phyloP scores from a whole-genome alignment of 2,329 filamentous ascomycete species.

The Neoascochyta sp. region DNA sequence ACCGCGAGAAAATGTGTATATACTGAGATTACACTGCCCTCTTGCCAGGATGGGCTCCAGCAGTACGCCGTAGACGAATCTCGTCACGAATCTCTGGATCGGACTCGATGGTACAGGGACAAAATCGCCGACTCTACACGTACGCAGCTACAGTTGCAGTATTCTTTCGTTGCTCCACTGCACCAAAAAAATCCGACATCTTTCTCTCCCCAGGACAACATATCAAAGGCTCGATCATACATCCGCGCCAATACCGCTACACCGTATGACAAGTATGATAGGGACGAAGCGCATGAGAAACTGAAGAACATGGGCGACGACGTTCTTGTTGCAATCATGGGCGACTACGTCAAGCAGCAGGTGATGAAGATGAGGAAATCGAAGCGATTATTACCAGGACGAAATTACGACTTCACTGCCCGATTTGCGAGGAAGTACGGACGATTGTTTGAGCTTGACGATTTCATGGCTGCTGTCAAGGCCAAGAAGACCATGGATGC shows the following conservation, averaged over 20 bases:
- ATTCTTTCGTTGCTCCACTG: constrained; percentile 23
- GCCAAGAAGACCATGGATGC: constrained; percentile 61
- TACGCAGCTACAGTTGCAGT: constrained; percentile 22
- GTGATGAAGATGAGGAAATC: constrained; percentile 61
- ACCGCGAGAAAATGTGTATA: constrained; percentile 48
- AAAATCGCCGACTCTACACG: constrained; percentile 21
- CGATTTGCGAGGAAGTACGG: constrained; percentile 55
- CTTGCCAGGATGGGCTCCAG: constrained; percentile 15
- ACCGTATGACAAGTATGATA: constrained; percentile 40
- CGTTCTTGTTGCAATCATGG: constrained; percentile 48
- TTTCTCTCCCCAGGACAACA: constrained; percentile 7
- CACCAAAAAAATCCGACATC: constrained; percentile 7
- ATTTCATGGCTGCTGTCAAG: constrained; percentile 51
- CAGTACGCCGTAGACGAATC: constrained; percentile 27
- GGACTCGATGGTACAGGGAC: constrained; percentile 25
- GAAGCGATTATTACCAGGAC: constrained; percentile 53
- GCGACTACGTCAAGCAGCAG: constrained; percentile 51
- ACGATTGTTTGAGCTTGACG: constrained; percentile 46
- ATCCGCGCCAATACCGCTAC: constrained; percentile 46
- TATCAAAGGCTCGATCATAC: constrained; percentile 42
- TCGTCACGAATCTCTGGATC: constrained; percentile 22
- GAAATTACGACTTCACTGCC: constrained; percentile 62
- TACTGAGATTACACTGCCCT: constrained; percentile 24
- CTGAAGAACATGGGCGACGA: constrained; percentile 33
- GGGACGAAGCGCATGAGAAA: constrained; percentile 40